These are phyloP conservation scores for Chaetomidium leptoderma DNA, from an alignment of 495 filamentous ascomycete genomes.

Conservation along the genomic window DNA sequence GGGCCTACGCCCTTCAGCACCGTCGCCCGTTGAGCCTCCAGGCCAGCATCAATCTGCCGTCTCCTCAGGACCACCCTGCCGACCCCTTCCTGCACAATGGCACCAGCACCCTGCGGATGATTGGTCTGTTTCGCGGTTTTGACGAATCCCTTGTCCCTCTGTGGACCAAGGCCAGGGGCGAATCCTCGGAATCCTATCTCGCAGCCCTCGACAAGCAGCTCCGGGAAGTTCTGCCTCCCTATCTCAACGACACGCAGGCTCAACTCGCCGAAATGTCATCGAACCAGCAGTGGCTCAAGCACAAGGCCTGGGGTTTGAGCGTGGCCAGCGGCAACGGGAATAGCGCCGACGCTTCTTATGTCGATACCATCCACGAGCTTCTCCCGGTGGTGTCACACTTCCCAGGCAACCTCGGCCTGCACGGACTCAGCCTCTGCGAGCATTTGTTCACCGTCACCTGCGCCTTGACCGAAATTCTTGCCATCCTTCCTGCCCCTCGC, in stretches of 20 bases:
- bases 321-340: conserved; percentile 40
- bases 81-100: conserved; percentile 49
- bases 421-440: conserved; percentile 66
- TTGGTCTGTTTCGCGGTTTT: conserved; percentile 66
- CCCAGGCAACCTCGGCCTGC: conserved; percentile 59
- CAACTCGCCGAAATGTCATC: conserved; percentile 66
- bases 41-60: conserved; percentile 58
- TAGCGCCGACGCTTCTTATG: conserved; percentile 61
- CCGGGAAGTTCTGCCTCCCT: conserved; percentile 56
- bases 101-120: conserved; percentile 60
- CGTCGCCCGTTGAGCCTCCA: conserved; percentile 58
- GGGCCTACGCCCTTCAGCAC: conserved; percentile 71
- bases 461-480: conserved; percentile 68
- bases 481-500: conserved; percentile 56
- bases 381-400: conserved; percentile 62
- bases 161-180: conserved; percentile 65
- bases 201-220: conserved; percentile 61
- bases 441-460: conserved; percentile 74
- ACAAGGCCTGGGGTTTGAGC: conserved; percentile 70
- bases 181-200: conserved; percentile 57
- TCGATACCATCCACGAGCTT: conserved; percentile 66
- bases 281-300: conserved; percentile 81
- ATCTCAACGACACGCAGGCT: conserved; percentile 59
- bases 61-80: conserved; percentile 60
- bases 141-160: conserved; percentile 64